Conservation (phyloP, 306 rosid species). For the Ormosia semicastrata region DNA sequence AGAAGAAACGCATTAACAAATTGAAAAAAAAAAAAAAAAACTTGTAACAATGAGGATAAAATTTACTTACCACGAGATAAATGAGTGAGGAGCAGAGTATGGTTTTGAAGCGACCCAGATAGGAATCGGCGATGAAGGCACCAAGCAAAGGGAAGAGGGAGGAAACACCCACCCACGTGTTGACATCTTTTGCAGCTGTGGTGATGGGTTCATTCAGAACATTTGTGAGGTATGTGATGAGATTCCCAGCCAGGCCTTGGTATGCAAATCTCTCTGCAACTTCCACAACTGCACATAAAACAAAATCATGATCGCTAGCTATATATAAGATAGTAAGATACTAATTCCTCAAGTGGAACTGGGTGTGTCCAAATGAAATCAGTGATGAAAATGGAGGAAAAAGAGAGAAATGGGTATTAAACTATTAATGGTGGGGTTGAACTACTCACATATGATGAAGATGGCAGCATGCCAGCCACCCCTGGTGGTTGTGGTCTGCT, state of each 20-base stretch:
- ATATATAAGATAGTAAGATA: no score
- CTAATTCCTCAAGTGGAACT: no score
- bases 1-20: background rate
- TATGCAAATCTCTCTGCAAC: constrained; percentile 54
- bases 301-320: no score
- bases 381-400: background rate
- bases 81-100: constrained; percentile 48
- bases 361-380: background rate
- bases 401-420: background rate
- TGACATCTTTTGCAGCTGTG: constrained; percentile 53
- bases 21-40: background rate
- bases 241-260: constrained; percentile 39
- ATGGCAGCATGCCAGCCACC: constrained; percentile 31
- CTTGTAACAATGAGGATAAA: no score
- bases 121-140: constrained; percentile 58
- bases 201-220: constrained; percentile 45
- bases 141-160: constrained; percentile 57
- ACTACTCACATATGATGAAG: constrained; percentile 16
- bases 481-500: background rate
- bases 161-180: constrained; percentile 62
- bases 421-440: background rate
- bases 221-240: constrained; percentile 41
- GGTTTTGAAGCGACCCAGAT: constrained; percentile 57
- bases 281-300: constrained; percentile 33
- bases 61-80: constrained; percentile 44